A percentile compares a stretch with the other conserved stretches of the same genome.
Conservation (phyloP, 805 yeast genomes). For the Candida insectorum region DNA sequence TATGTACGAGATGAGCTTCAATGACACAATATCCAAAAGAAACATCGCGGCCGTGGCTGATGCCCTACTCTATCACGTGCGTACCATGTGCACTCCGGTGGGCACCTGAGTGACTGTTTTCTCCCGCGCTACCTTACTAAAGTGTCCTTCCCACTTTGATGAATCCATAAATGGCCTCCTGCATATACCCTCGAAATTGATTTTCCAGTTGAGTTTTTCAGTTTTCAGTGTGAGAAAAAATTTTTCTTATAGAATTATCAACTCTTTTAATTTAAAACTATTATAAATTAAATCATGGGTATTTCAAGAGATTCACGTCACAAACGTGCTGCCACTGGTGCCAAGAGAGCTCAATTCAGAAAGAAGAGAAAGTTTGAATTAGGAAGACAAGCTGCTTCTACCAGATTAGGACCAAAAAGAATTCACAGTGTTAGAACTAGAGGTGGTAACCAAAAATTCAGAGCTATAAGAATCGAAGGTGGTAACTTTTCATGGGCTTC, state of each 20-base stretch:
- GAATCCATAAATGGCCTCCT: too few relatives aligned
- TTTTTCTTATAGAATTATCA: slow-evolving; percentile 5
- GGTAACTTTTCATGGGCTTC: slow-evolving; percentile 99
- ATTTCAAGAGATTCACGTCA: slow-evolving; percentile 99
- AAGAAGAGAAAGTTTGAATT: slow-evolving; percentile 99
- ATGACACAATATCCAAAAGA: too few relatives aligned
- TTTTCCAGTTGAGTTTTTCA: too few relatives aligned
- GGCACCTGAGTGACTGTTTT: too few relatives aligned
- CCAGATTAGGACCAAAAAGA: slow-evolving; percentile 98
- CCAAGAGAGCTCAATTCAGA: slow-evolving; percentile 99
- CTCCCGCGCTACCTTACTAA: too few relatives aligned
- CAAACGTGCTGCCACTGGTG: slow-evolving; percentile 99
- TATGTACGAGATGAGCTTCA: too few relatives aligned
- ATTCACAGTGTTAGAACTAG: slow-evolving; percentile 99
- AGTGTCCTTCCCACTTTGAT: too few relatives aligned
- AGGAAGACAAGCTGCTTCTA: slow-evolving; percentile 99
- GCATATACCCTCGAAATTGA: too few relatives aligned
- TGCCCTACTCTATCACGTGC: too few relatives aligned
- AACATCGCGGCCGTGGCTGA: too few relatives aligned
- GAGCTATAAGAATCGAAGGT: slow-evolving; percentile 98
- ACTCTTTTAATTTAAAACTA: slow-evolving; percentile 5
- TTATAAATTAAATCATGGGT: slow-evolving; percentile 70
- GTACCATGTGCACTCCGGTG: too few relatives aligned
- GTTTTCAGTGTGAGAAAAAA: too few relatives aligned
- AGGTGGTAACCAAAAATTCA: slow-evolving; percentile 99